Conservation (phyloP, 2,329 filamentous ascomycete species). For the Aspergillus arachidicola region DNA sequence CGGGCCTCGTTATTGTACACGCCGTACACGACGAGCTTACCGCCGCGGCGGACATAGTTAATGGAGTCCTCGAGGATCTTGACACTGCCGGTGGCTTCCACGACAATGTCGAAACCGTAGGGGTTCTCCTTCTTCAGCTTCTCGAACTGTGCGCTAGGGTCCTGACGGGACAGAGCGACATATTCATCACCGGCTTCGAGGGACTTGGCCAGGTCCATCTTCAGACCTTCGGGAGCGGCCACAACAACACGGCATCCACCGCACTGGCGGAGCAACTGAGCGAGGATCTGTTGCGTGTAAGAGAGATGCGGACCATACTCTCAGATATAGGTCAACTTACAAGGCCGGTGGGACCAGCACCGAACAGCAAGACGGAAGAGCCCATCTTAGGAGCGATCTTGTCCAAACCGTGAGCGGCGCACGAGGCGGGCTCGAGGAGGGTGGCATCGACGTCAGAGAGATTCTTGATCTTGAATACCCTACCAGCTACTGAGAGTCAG, state of each 20-base stretch:
- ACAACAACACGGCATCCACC: slow-evolving; percentile 71
- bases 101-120: slow-evolving; percentile 73
- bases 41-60: slow-evolving; percentile 70
- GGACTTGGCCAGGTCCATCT: slow-evolving; percentile 67
- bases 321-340: slow-evolving; percentile 46
- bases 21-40: slow-evolving; percentile 72
- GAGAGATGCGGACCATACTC: neutral
- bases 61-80: slow-evolving; percentile 72
- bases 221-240: slow-evolving; percentile 68
- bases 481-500: slow-evolving; percentile 41
- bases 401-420: slow-evolving; percentile 70
- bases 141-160: slow-evolving; percentile 62
- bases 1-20: slow-evolving; percentile 66
- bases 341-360: slow-evolving; percentile 69
- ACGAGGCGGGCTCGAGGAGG: slow-evolving; percentile 70
- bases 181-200: slow-evolving; percentile 53
- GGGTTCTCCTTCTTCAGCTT: slow-evolving; percentile 66
- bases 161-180: slow-evolving; percentile 48
- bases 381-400: slow-evolving; percentile 68
- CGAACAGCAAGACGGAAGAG: slow-evolving; percentile 69
- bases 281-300: slow-evolving; percentile 44
- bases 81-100: slow-evolving; percentile 70
- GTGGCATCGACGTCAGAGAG: slow-evolving; percentile 69
- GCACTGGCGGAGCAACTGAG: slow-evolving; percentile 65
- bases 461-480: slow-evolving; percentile 69